A percentile compares a stretch with the other conserved stretches of the same genome.
Conservation (phyloP, 805 yeast genomes). For the Dipodascus geniculatus region DNA sequence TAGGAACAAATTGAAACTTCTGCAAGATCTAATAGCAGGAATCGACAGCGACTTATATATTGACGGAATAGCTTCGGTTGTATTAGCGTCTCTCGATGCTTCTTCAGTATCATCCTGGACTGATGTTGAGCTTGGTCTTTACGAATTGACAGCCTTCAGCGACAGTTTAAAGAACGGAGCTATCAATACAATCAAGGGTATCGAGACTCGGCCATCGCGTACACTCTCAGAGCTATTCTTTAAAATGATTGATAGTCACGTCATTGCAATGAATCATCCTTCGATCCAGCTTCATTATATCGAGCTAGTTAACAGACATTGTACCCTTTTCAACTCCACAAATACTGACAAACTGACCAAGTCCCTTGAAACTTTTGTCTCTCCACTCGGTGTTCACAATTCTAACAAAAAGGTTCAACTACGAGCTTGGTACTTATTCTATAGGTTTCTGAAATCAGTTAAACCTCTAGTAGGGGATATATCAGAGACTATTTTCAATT, state of each 20-base stretch:
- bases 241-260: conserved; percentile 37
- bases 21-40: conserved; percentile 72
- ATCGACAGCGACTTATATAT: conserved; percentile 50
- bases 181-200: conserved; percentile 52
- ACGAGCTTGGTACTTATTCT: conserved; percentile 85
- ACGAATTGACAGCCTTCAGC: conserved; percentile 64
- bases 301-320: conserved; percentile 75
- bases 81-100: conserved; percentile 36
- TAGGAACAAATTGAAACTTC: conserved; percentile 57
- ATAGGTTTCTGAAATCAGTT: conserved; percentile 67
- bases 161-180: conserved; percentile 71
- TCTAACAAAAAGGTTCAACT: conserved; percentile 59
- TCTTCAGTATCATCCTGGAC: conserved; percentile 45
- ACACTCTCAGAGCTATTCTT: conserved; percentile 50
- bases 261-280: conserved; percentile 53
- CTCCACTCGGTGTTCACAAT: conserved; percentile 74
- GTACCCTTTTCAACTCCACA: conserved; percentile 39
- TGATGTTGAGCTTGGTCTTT: conserved; percentile 74
- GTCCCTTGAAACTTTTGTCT: conserved; percentile 65
- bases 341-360: conserved; percentile 35
- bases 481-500: conserved; percentile 45
- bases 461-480: conserved; percentile 47
- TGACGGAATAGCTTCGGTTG: conserved; percentile 47
- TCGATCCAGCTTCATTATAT: conserved; percentile 69
- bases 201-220: conserved; percentile 50